Percentiles rank a stretch among this genome's conserved stretches.
phyloP scores from a whole-genome alignment of 1,284 basidiomycete species.

The Agroathelia rolfsii region DNA sequence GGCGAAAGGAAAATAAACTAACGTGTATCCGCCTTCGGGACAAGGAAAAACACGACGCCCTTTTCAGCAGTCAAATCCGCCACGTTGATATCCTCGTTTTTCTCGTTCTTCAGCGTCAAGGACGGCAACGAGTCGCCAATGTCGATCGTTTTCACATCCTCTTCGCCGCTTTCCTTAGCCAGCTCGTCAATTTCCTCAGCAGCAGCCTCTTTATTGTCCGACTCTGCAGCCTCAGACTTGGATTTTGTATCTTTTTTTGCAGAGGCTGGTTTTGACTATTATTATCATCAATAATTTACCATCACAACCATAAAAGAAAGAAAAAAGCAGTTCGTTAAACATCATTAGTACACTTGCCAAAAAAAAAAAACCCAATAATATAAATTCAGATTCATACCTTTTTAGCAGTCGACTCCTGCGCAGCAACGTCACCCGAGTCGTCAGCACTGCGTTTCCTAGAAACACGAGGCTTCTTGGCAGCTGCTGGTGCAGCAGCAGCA shows the following conservation, averaged over 20 bases:
- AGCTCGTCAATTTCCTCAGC: constrained; percentile 16
- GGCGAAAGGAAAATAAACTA: constrained; percentile 20
- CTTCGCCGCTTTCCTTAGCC: constrained; percentile 9
- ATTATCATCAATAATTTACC: no score
- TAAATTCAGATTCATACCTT: constrained; percentile 12
- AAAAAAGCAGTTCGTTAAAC: neutral
- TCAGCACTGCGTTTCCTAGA: constrained; percentile 28
- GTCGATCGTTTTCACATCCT: constrained; percentile 36
- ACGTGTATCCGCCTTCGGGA: constrained; percentile 83
- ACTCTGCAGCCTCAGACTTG: constrained; percentile 18
- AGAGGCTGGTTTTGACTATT: constrained; percentile 22
- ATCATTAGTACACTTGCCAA: neutral
- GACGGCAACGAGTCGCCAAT: constrained; percentile 74
- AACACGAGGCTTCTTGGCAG: constrained; percentile 14
- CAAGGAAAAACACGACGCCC: constrained; percentile 76
- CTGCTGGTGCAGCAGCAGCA: constrained; percentile 18
- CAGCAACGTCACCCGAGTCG: constrained; percentile 19
- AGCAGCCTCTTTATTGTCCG: constrained; percentile 21
- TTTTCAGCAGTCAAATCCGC: constrained; percentile 51
- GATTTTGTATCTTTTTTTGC: no score
- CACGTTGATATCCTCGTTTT: constrained; percentile 63
- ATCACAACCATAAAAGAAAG: no score
- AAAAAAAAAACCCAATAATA: constrained; percentile 4
- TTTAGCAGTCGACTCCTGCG: constrained; percentile 21
- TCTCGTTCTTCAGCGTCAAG: constrained; percentile 70